These are phyloP conservation scores for Exserohilum turcica DNA, from an alignment of 2,329 filamentous ascomycete species.

Conservation along the genomic window DNA sequence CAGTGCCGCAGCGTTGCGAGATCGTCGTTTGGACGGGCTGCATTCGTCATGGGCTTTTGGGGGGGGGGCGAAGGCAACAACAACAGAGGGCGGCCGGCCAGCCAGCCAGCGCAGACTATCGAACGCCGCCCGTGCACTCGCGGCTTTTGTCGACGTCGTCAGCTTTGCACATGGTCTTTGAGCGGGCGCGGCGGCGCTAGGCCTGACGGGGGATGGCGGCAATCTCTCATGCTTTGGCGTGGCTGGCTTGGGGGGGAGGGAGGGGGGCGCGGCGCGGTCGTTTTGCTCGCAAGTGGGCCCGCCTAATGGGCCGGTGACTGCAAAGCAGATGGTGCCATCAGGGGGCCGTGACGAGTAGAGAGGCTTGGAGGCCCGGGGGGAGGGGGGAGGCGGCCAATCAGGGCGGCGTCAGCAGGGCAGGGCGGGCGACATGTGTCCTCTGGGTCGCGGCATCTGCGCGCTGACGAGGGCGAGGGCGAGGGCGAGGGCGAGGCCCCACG, in stretches of 20 bases:
- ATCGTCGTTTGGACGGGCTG: slow-evolving; percentile 37
- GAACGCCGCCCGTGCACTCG: slow-evolving; percentile 43
- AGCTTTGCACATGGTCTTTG: slow-evolving; percentile 25
- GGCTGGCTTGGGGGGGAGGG: too few relatives aligned
- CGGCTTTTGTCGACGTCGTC: slow-evolving; percentile 40
- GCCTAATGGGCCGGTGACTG: slow-evolving; percentile 14
- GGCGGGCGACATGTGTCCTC: slow-evolving; percentile 21
- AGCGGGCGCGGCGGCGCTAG: slow-evolving; percentile 21
- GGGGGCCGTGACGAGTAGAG: slow-evolving; percentile 6
- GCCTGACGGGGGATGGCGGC: slow-evolving; percentile 22
- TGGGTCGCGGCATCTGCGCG: too few relatives aligned
- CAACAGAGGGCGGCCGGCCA: slow-evolving; percentile 18
- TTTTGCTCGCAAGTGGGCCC: slow-evolving; percentile 18
- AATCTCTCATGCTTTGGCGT: slow-evolving; percentile 33
- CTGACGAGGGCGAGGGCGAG: slow-evolving; percentile 33
- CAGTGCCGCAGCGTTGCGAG: slow-evolving; percentile 40
- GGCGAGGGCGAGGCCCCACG: slow-evolving; percentile 30
- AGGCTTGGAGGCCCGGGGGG: slow-evolving; percentile 1
- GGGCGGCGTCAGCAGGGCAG: background rate
- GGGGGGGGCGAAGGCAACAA: background rate
- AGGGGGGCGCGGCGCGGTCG: slow-evolving; percentile 36
- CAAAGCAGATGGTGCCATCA: slow-evolving; percentile 13
- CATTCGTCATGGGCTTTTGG: slow-evolving; percentile 41
- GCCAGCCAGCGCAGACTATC: slow-evolving; percentile 38
- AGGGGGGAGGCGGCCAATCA: slow-evolving; percentile 6